Percentiles rank a stretch among this genome's conserved stretches.
These are phyloP conservation scores for Talaromyces verruculosus DNA, from an alignment of 2,329 filamentous ascomycete species.

Conservation along the genomic window DNA sequence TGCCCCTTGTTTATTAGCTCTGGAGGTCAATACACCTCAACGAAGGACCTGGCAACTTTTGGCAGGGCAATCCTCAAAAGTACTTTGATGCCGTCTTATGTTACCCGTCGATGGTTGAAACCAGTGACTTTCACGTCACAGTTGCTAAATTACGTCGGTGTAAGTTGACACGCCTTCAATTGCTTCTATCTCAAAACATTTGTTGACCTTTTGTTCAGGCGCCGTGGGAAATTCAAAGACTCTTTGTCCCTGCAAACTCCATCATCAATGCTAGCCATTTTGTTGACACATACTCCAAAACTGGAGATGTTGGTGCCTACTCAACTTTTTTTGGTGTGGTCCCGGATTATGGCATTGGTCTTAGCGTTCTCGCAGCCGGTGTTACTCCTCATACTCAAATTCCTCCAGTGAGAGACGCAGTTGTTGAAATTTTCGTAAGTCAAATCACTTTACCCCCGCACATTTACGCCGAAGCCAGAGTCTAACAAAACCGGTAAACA, in stretches of 20 bases:
- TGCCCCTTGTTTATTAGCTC: not conserved
- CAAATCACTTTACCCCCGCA: not conserved
- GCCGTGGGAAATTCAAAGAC: conserved; percentile 8
- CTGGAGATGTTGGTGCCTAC: conserved; percentile 4
- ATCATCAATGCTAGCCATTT: conserved; percentile 8
- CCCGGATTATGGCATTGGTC: conserved; percentile 2
- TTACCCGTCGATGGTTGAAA: conserved; percentile 12
- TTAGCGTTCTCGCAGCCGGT: conserved; percentile 6
- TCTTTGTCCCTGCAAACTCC: not conserved
- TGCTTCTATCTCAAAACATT: not conserved
- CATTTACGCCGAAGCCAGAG: not conserved
- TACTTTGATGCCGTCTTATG: not conserved
- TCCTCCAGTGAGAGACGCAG: not conserved
- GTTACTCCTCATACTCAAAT: not conserved
- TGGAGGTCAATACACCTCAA: conserved; percentile 10
- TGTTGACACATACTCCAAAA: conserved; percentile 9
- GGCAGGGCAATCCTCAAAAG: conserved; percentile 6
- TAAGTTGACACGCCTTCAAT: not conserved
- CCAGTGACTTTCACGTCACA: conserved; percentile 8
- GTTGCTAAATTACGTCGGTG: not conserved
- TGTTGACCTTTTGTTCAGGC: not conserved
- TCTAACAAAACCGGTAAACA: not conserved
- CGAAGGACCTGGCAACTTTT: not conserved
- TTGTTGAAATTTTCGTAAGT: conserved; percentile 14
- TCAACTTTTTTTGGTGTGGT: conserved; percentile 9